These are phyloP conservation scores for Coniella lustricola DNA, from an alignment of 2,329 filamentous ascomycete genomes.

Conservation along the genomic window DNA sequence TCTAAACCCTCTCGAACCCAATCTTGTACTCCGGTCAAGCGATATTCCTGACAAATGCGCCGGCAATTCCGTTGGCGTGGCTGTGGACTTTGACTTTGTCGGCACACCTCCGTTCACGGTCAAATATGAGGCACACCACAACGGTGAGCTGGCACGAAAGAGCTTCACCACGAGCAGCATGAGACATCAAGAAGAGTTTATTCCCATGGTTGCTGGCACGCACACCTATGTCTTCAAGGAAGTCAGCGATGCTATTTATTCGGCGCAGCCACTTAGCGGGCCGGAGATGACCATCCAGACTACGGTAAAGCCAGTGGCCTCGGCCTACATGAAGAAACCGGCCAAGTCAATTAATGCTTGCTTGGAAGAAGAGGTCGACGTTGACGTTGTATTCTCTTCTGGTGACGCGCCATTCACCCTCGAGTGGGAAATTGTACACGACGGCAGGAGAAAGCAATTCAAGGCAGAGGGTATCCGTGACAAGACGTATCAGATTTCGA, in stretches of 20 bases:
- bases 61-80: conserved; percentile 83
- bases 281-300: conserved; percentile 66
- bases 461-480: conserved; percentile 56
- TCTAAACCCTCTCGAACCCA: conserved; percentile 83
- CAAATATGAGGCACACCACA: conserved; percentile 64
- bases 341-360: conserved; percentile 60
- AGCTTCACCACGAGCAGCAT: conserved; percentile 59
- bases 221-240: conserved; percentile 81
- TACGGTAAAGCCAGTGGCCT: conserved; percentile 86
- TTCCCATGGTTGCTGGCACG: conserved; percentile 71
- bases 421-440: conserved; percentile 89
- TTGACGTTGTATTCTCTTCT: conserved; percentile 61
- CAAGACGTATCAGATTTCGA: conserved; percentile 63
- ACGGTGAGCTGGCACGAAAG: conserved; percentile 48
- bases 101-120: conserved; percentile 90
- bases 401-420: conserved; percentile 84
- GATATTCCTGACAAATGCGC: conserved; percentile 93
- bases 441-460: conserved; percentile 72
- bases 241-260: conserved; percentile 79
- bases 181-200: conserved; percentile 76
- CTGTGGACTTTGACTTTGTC: conserved; percentile 81
- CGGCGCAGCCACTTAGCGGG: conserved; percentile 53
- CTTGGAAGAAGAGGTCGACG: conserved; percentile 70
- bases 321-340: conserved; percentile 59
- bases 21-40: conserved; percentile 64